These are phyloP conservation scores for Spinacia oleracea DNA, from an alignment of 179 eudicot genomes.

Conservation along the genomic window DNA sequence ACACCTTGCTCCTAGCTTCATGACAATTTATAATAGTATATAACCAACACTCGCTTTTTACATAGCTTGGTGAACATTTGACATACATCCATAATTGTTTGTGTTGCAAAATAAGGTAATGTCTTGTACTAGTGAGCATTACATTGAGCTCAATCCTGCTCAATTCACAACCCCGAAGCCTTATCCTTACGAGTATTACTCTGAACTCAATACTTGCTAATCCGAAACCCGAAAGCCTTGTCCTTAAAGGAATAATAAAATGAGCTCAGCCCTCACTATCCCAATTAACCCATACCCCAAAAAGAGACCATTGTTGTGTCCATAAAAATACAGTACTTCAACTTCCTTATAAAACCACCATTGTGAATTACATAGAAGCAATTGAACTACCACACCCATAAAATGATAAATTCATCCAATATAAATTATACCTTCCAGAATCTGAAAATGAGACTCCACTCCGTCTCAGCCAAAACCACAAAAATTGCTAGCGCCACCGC, in stretches of 20 bases:
- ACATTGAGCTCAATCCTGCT: no score
- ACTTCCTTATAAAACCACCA: no score
- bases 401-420: background rate
- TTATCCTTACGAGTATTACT: background rate
- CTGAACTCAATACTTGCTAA: background rate
- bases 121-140: no score
- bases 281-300: background rate
- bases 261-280: background rate
- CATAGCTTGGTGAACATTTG: background rate
- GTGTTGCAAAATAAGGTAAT: background rate
- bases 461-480: constrained; percentile 78
- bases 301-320: no score
- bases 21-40: background rate
- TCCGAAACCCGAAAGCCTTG: background rate
- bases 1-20: background rate
- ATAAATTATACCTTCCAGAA: constrained; percentile 64
- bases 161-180: no score
- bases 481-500: constrained; percentile 61
- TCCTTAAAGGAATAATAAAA: background rate
- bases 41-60: background rate
- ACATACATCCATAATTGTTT: background rate
- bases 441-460: constrained; percentile 65
- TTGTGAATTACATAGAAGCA: no score
- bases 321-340: no score
- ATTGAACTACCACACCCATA: no score